Percentiles rank a stretch among this genome's conserved stretches.
Conservation (phyloP, 768 basidiomycete species). For the Hericium coralloides region DNA sequence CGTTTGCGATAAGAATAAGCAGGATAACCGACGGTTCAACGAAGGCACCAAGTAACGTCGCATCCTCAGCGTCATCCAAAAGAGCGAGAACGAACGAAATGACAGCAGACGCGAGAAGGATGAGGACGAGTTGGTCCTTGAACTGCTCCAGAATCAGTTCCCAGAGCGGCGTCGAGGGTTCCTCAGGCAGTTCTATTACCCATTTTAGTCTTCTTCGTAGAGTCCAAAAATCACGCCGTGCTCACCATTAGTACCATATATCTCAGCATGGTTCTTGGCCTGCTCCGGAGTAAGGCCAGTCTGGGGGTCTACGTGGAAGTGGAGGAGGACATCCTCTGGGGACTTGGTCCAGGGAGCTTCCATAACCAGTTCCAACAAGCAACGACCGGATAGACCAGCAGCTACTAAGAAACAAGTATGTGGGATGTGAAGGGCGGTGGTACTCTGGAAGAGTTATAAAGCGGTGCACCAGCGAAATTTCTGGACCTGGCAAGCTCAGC, state of each 20-base stretch:
- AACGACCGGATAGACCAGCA: neutral
- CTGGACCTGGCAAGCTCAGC: neutral
- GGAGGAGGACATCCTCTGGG: constrained; percentile 58
- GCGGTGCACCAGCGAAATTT: neutral
- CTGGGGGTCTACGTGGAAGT: constrained; percentile 57
- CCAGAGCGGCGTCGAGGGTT: constrained; percentile 86
- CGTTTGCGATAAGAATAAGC: constrained; percentile 92
- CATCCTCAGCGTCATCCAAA: constrained; percentile 67
- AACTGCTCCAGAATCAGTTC: constrained; percentile 97
- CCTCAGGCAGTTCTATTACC: constrained; percentile 78
- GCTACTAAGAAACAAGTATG: neutral
- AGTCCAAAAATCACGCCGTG: neutral
- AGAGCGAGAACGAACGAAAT: constrained; percentile 90
- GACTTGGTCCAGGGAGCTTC: constrained; percentile 75
- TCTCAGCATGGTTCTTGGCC: constrained; percentile 61
- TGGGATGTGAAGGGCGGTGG: neutral
- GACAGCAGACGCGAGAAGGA: constrained; percentile 87
- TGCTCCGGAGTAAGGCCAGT: constrained; percentile 59
- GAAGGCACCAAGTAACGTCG: constrained; percentile 72
- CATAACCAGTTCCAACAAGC: constrained; percentile 28
- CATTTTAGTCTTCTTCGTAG: neutral
- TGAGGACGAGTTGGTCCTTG: constrained; percentile 96
- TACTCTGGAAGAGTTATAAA: neutral
- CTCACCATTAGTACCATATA: constrained; percentile 84
- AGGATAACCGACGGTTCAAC: constrained; percentile 95